A percentile compares a stretch with the other conserved stretches of the same genome.
Conservation (phyloP, 2,329 filamentous ascomycete species). For the Fusarium foetens region DNA sequence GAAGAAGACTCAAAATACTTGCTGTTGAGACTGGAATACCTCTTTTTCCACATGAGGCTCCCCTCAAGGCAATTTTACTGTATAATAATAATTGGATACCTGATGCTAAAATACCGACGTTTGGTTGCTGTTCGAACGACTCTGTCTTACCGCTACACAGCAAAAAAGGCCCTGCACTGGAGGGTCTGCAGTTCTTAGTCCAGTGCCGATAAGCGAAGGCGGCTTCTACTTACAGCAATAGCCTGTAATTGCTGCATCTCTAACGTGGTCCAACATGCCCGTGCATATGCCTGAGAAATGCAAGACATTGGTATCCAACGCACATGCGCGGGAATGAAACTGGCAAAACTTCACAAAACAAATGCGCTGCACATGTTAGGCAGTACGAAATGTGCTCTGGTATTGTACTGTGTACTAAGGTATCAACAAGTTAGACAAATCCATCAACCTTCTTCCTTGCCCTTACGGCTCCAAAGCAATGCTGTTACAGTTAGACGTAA, state of each 20-base stretch:
- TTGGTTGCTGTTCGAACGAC: background rate
- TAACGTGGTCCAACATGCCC: background rate
- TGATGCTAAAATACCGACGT: background rate
- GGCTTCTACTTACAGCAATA: background rate
- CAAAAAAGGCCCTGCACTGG: constrained; percentile 7
- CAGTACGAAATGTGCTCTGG: constrained; percentile 10
- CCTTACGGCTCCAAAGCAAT: constrained; percentile 23
- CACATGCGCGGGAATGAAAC: background rate
- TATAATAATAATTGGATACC: background rate
- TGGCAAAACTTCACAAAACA: background rate
- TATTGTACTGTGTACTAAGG: constrained; percentile 30
- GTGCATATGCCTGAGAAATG: background rate
- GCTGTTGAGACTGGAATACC: background rate
- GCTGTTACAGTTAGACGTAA: constrained; percentile 31
- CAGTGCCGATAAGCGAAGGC: constrained; percentile 43
- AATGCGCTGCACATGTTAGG: background rate
- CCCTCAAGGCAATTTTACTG: background rate
- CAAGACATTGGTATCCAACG: background rate
- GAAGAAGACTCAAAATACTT: background rate
- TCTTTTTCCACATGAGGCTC: background rate
- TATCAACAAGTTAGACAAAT: constrained; percentile 34
- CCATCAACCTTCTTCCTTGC: constrained; percentile 20
- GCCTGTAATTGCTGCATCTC: constrained; percentile 5
- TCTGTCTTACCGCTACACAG: background rate
- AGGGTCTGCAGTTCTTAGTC: constrained; percentile 33